These are phyloP conservation scores for Euptelea pleiosperma DNA, from an alignment of 164 flowering plant genomes.

Conservation along the genomic window DNA sequence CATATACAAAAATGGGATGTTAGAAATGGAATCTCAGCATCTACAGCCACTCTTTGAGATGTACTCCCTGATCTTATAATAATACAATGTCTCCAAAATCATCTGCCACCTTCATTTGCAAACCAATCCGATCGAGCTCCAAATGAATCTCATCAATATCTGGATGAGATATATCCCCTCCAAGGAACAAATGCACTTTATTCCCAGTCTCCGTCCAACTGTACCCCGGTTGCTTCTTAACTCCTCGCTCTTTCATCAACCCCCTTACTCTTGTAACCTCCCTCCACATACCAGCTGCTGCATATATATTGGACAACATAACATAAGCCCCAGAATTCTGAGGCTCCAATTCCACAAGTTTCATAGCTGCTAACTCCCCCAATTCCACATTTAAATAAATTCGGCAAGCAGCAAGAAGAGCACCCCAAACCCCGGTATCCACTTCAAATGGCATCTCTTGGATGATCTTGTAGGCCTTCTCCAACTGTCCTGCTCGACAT, in stretches of 20 bases:
- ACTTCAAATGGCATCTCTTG: conserved; percentile 40
- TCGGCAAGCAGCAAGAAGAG: conserved; percentile 38
- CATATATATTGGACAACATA: conserved; percentile 42
- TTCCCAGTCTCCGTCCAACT: conserved; percentile 49
- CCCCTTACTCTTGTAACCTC: conserved; percentile 34
- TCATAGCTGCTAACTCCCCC: conserved; percentile 45
- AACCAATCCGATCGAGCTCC: conserved; percentile 25
- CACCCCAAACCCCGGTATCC: conserved; percentile 37
- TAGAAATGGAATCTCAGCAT: no score
- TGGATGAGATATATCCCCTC: conserved; percentile 46
- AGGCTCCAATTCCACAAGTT: conserved; percentile 39
- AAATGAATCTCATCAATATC: conserved; percentile 32
- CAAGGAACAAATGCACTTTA: conserved; percentile 39
- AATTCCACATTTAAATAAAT: conserved; percentile 36
- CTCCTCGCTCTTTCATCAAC: conserved; percentile 42
- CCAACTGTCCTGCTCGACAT: conserved; percentile 43
- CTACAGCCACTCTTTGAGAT: no score
- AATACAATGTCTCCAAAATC: conserved; percentile 14
- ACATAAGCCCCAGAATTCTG: conserved; percentile 38
- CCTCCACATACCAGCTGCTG: conserved; percentile 46
- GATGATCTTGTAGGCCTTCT: conserved; percentile 35
- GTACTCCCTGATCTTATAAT: no score
- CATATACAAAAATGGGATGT: no score
- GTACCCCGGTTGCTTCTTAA: conserved; percentile 44
- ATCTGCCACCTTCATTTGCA: conserved; percentile 30